Base-by-base conservation (phyloP, 2,329 filamentous ascomycete species). In the Orbilia ellipsospora region DNA sequence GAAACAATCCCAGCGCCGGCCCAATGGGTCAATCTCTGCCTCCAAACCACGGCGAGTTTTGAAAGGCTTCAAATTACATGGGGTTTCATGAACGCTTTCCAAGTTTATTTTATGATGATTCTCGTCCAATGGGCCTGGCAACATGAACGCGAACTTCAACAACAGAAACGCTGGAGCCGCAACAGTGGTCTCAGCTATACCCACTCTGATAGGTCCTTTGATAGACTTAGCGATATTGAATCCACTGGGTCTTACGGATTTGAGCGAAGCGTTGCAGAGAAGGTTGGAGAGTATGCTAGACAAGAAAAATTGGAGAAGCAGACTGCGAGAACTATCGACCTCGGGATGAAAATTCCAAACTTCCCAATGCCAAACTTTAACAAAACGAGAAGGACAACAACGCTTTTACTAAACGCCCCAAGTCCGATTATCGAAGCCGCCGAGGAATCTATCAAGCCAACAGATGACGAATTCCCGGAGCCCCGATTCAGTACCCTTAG, bases 61-160 rank as follows among this genome's bases (percentile, higher is more conserved):
- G 72, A 65, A 40, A 56, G 54, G 18, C 59, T 75, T 7, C 72
- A 75, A 18, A 44, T 75, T 48, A 59, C 28, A 2, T 75, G 72
- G 72, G 72, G 72, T 5, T 75, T 69, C 54, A 69, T 75, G 64
- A 75, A 75, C 36, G 64, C 59, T 26, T 56, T 75, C 36, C 72
- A 75, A 31, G 72, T 69, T 26, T 75, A 75, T 48, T 75, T 75
- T 48, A 75, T 75, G 72, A 60, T 69, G 72, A 18, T 75, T 16
- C 59, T 75, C 4, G 61, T 69, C 6, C 51, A 54, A 50, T 75
- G 72, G 72, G 45, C 72, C 8, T 18, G 64, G 4, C 64, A 75
- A 28, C 59, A 75, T 36, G 64, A 68, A 50, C 72, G 66, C 2
- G 59, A 61, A 15, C 64, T 75, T 4, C 51, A 56, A 20, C 72